Percentiles rank a stretch among this genome's conserved stretches.
Evolutionary conservation across 306 rosid species (phyloP).

Genomic region (Oemleria cerasiformis): DNA sequence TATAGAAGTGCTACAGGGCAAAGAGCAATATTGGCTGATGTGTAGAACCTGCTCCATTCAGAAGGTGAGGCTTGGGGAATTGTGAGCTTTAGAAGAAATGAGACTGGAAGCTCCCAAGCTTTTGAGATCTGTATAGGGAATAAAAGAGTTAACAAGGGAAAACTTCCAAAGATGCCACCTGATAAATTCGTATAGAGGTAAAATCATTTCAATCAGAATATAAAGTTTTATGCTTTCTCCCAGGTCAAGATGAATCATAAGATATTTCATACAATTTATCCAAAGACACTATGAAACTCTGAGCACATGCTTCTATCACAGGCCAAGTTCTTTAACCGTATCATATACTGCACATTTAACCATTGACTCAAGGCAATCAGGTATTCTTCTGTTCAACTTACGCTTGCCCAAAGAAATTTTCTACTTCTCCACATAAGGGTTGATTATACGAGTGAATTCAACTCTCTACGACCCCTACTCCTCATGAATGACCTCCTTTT

Average conservation of each 20-base stretch:
- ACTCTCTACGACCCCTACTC: background rate
- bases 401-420: background rate
- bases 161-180: slow-evolving; percentile 1
- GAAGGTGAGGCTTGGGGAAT: slow-evolving; percentile 75
- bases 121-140: slow-evolving; percentile 53
- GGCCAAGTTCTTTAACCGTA: background rate
- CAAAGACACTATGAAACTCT: background rate
- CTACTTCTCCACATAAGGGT: background rate
- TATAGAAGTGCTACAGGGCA: slow-evolving; percentile 77
- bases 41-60: slow-evolving; percentile 78
- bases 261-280: background rate
- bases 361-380: background rate
- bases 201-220: background rate
- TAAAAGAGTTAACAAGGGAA: slow-evolving; percentile 24
- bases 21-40: slow-evolving; percentile 78
- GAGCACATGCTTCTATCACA: background rate
- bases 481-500: background rate
- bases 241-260: background rate
- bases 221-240: slow-evolving; percentile 2
- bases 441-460: background rate
- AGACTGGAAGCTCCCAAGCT: slow-evolving; percentile 66
- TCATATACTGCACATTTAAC: background rate
- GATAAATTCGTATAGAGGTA: background rate
- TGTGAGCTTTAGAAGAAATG: slow-evolving; percentile 68
- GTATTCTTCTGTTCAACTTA: background rate